phyloP scores from a whole-genome alignment of 2,329 filamentous ascomycete genomes.

The Ophiostoma quercus region DNA sequence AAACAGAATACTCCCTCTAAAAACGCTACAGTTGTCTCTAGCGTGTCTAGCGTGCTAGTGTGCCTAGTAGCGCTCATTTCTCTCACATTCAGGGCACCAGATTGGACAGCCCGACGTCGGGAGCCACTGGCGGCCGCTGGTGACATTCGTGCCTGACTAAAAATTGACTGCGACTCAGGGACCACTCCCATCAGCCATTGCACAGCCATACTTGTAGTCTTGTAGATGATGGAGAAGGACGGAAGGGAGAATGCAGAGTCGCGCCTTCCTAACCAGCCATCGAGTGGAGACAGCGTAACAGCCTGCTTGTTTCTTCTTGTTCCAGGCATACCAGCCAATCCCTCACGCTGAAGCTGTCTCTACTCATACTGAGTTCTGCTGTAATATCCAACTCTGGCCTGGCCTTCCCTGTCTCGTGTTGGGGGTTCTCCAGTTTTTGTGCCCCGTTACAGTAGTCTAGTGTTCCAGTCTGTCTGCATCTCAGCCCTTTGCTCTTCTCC shows the following conservation, averaged over 20 bases:
- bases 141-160: conserved; percentile 11
- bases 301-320: neutral
- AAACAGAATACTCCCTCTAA: neutral
- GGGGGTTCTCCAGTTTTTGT: conserved; percentile 6
- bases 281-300: neutral
- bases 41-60: neutral
- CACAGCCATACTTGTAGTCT: neutral
- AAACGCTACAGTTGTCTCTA: neutral
- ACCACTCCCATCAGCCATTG: neutral
- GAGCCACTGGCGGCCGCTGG: neutral
- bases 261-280: conserved; percentile 1
- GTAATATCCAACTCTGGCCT: neutral
- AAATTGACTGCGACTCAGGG: neutral
- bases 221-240: neutral
- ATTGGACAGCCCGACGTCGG: neutral
- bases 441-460: neutral
- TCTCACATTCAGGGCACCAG: neutral
- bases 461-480: conserved; percentile 4
- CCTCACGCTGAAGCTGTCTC: neutral
- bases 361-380: neutral
- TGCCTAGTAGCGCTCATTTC: neutral
- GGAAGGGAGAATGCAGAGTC: neutral
- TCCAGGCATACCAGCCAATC: conserved; percentile 4
- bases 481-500: conserved; percentile 2
- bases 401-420: conserved; percentile 3